Evolutionary conservation across 2,329 filamentous ascomycete species (phyloP), one percentile per base, ranked within the genome.

Genomic region (Pseudogymnoascus verrucosus): DNA sequence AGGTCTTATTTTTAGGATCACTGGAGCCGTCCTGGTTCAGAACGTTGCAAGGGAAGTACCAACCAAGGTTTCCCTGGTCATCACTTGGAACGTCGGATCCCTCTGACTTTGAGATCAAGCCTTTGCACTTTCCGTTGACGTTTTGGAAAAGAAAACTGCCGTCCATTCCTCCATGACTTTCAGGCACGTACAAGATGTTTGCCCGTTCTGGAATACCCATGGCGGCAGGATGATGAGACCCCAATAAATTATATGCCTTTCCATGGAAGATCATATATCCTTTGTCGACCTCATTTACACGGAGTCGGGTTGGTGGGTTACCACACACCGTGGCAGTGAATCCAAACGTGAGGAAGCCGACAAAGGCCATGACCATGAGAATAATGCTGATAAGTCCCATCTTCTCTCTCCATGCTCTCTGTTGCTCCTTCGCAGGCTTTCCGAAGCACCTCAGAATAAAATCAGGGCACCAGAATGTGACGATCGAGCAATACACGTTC

Each of bases 241-340:
- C 75, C 4, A 87, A 84, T 64, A 99, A 79, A 73, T 97, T 89
- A 73, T 96, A 97, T 2, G 95, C 95, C 65, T 86, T 83, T 63
- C 95, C 95, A 71, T 99, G 93, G 74, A 97, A 95, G 68, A 99
- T 98, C 90, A 99, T 93, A 78, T 91, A 97, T 11, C 91, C 91
- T 5, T 72, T 75, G 62, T 83, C 84, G 63, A 99, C 91, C 66
- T 96, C 80, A 75, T 98, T 98, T 73, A 91, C 83, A 67, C 87
- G 88, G 63, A 98, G 79, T 65, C 93, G 87, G 47, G 86, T 78
- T 26, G 86, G 85, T 7, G 91, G 88, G 1, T 78, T 76, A 14
- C 89, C 86, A 75, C 95, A 99, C 16, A 99, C 95, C 4, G 87
- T 87, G 65, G 89, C 84, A 3, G 91, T 98, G 77, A 99, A 99